Evolutionary conservation across 345 rosid species (phyloP).

Genomic region (Hibiscus tridactylites): DNA sequence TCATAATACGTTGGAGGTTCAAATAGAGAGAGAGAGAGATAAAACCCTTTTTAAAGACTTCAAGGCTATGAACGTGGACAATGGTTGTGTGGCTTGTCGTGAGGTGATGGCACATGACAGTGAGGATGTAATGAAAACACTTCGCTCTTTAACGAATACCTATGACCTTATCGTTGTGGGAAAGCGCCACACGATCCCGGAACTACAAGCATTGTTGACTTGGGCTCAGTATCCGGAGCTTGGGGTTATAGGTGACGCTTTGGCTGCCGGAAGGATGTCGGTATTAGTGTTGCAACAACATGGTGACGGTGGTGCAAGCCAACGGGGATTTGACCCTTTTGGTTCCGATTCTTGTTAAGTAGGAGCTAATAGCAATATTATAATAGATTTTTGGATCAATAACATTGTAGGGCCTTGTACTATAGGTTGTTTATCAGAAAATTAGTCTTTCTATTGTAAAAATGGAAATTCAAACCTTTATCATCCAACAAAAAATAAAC

Average conservation of each 20-base stretch:
- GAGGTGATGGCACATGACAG: not conserved
- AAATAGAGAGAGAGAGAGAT: not conserved
- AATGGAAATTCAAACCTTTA: too few species aligned
- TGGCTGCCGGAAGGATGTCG: not conserved
- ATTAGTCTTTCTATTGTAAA: not conserved
- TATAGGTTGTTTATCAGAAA: too few species aligned
- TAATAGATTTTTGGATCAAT: not conserved
- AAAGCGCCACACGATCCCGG: not conserved
- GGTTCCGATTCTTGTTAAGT: not conserved
- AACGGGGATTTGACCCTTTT: not conserved
- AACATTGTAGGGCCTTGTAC: too few species aligned
- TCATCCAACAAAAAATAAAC: too few species aligned
- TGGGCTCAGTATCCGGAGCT: slow-evolving; percentile 1
- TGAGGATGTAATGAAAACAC: not conserved
- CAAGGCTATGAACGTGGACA: not conserved
- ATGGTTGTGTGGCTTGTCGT: not conserved
- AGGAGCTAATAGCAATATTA: not conserved
- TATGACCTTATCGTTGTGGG: slow-evolving; percentile 3
- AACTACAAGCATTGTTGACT: not conserved
- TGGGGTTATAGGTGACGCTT: slow-evolving; percentile 1
- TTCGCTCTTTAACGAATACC: not conserved
- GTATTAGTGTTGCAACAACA: not conserved
- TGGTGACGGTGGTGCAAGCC: too few species aligned
- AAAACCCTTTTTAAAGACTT: not conserved
- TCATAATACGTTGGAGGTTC: not conserved